Conservation (phyloP, 2,329 filamentous ascomycete genomes). For the Pseudocercospora macadamiae region DNA sequence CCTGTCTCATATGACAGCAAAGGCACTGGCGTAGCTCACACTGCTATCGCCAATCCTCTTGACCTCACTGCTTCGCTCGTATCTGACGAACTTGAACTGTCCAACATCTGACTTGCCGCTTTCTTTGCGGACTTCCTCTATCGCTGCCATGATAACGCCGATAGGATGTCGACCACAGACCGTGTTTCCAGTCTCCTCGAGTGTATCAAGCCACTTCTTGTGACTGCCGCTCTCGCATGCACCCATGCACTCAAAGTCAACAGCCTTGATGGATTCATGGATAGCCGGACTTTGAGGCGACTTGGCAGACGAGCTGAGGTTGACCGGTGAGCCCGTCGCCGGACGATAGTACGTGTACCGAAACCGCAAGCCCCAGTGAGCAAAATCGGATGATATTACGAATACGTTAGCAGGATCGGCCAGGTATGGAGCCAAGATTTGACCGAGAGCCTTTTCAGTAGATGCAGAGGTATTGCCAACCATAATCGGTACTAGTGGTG, state of each 20-base stretch:
- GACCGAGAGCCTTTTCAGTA: constrained; percentile 70
- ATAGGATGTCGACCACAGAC: constrained; percentile 96
- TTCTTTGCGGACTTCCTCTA: constrained; percentile 63
- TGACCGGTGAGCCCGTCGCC: constrained; percentile 43
- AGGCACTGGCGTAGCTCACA: constrained; percentile 93
- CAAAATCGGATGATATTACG: constrained; percentile 92
- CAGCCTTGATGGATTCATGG: constrained; percentile 78
- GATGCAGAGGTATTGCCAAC: constrained; percentile 71
- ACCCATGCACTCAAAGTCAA: constrained; percentile 82
- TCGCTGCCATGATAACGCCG: constrained; percentile 83
- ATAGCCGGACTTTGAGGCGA: constrained; percentile 60
- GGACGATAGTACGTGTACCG: constrained; percentile 78
- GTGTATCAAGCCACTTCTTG: constrained; percentile 66
- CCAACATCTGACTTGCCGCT: constrained; percentile 27
- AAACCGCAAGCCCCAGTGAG: constrained; percentile 90
- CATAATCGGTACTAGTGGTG: constrained; percentile 81
- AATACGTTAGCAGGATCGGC: constrained; percentile 76
- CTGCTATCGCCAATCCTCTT: constrained; percentile 72
- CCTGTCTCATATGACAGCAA: constrained; percentile 66
- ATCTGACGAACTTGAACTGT: constrained; percentile 76
- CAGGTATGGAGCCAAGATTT: constrained; percentile 76
- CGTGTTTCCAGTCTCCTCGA: constrained; percentile 79
- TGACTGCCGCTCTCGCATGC: constrained; percentile 79
- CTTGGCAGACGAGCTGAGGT: constrained; percentile 47
- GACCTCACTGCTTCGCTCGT: constrained; percentile 82